Base-by-base conservation (phyloP, 1,284 basidiomycete species). In the Irpex sp. region DNA sequence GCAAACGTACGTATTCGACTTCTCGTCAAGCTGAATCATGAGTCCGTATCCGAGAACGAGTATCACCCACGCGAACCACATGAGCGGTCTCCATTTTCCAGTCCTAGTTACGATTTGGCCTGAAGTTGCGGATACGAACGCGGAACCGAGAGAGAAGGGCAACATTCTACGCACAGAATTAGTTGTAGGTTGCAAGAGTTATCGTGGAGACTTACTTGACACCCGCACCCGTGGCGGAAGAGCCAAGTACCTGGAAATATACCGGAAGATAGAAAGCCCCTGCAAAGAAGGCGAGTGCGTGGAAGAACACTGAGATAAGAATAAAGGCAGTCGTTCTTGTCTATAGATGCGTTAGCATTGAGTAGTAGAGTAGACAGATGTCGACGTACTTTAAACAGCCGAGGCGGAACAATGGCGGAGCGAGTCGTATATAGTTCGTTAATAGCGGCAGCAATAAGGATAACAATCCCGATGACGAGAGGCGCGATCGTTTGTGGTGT, bases 381-480 rank as follows among this genome's bases (percentile, higher is more conserved):
- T 6, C n/a, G 5, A 46, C 75, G 50, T 68, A 85, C 88, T 75
- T 83, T 85, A 79, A 95, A 94, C 37, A 95, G 72, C 3, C 92
- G 83, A 5, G 91, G 87, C 6, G 93, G 92, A 5, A 97, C 77
- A 65, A 97, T 93, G 0, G 94, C 89, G 4, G 87, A 87, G 9
- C 91, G 83, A 55, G 79, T 87, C 0, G 94, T 96, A 64, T 76
- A 81, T 3, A 81, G 64, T 72, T 94, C 93, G 69, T 93, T 90
- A 36, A 89, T 67, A 4, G 80, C 81, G 11, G 85, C 87, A 0
- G 73, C 66, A 3, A 89, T 50, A 19, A 96, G 77, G 1, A 90
- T 65, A 1, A 79, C 79, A 17, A 78, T 76, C 9, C 95, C 95
- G 57, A 92, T 77, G 1, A 80, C 81, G n/a, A 97, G 79, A 4